Base-by-base conservation (phyloP, 768 basidiomycete genomes). In the Boletus coccyginus region DNA sequence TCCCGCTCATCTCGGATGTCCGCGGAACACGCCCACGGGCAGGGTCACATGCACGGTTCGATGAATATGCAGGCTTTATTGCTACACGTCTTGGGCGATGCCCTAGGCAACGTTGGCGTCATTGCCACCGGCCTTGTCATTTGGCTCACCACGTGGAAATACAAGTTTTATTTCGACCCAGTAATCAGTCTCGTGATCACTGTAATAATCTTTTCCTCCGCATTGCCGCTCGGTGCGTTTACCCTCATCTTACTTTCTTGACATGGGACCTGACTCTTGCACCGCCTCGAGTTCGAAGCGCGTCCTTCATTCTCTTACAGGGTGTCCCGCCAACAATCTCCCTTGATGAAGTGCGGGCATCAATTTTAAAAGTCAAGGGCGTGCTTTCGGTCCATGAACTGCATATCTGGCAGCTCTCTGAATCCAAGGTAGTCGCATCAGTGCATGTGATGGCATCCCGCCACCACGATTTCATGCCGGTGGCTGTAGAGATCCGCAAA, bases 1-100 rank as follows among this genome's bases (percentile, higher is more conserved):
- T 32, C 55, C 6, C 29, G 11, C 39, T 16, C 47, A 17, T 24
- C 58, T 56, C 62, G 24, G 65, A 65, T 36, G 38, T 57, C 56
- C 59, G 56, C 51, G 43, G 62, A 63, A 51, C 58, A 56, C 56
- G 40, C 32, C 1, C 65, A 57, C 21, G 63, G 59, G 10, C 71
- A 73, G 43, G 53, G 75, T 69, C 75, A 81, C 68, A 61, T 74
- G 21, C 84, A 86, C 64, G 87, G 66, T 27, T 92, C 88, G 1
- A 98, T 99, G 97, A 99, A 98, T 73, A 98, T 98, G 95, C 88
- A 79, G n/a, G 97, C 94, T 32, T 79, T 99, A 2, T 78, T 98
- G 33, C 74, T 99, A 31, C 97, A 99, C 71, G 97, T 98, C 39
- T 72, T 99, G 44, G 96, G 96, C 35, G 96, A 99, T 75, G 96